phyloP scores from a whole-genome alignment of 2,329 filamentous ascomycete species.

The Exutisphaerella laricina region DNA sequence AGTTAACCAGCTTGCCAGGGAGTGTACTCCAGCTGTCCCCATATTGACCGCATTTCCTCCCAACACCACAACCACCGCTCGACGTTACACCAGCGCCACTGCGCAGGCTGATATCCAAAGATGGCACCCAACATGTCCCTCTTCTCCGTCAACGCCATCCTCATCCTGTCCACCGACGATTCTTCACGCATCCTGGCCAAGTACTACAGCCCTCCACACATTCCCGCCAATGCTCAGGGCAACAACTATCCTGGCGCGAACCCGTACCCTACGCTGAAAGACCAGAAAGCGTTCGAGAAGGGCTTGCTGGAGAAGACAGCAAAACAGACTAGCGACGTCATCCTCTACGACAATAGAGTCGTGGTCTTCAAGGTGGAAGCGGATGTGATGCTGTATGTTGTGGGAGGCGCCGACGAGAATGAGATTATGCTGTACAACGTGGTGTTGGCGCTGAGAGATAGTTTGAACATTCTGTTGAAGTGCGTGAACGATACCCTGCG shows the following conservation, averaged over 20 bases:
- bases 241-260: slow-evolving; percentile 60
- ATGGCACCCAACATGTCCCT: slow-evolving; percentile 52
- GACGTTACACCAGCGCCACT: not conserved
- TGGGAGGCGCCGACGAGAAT: slow-evolving; percentile 88
- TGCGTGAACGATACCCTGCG: slow-evolving; percentile 42
- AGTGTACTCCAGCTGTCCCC: too few relatives aligned
- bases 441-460: slow-evolving; percentile 82
- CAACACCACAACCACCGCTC: not conserved
- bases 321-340: slow-evolving; percentile 92
- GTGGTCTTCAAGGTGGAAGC: slow-evolving; percentile 98
- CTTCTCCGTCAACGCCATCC: slow-evolving; percentile 50
- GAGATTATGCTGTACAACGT: slow-evolving; percentile 93
- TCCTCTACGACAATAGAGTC: slow-evolving; percentile 93
- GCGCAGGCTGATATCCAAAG: slow-evolving; percentile 14
- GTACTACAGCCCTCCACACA: slow-evolving; percentile 74
- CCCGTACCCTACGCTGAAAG: slow-evolving; percentile 82
- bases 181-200: slow-evolving; percentile 88
- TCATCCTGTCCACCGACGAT: slow-evolving; percentile 65
- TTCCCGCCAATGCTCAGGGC: slow-evolving; percentile 53
- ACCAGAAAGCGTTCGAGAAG: slow-evolving; percentile 96
- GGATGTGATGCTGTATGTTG: slow-evolving; percentile 93
- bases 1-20: too few relatives aligned
- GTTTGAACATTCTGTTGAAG: slow-evolving; percentile 88
- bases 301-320: slow-evolving; percentile 91
- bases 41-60: too few relatives aligned